phyloP scores from a whole-genome alignment of 140 eudicot genomes.

The Cichorium intybus region DNA sequence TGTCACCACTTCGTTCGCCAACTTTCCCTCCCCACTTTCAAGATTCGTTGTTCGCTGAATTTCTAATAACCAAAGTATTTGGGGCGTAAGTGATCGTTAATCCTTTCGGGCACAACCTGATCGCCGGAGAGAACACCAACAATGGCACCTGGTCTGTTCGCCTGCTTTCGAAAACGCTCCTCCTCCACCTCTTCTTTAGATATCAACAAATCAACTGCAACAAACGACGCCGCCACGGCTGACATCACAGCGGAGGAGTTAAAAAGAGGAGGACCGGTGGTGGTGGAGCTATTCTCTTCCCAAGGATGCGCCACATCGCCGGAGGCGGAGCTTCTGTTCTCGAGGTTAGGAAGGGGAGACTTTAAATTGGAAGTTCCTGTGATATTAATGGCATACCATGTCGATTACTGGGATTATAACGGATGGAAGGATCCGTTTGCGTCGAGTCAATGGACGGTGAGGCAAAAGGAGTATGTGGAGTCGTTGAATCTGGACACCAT shows the following conservation, averaged over 20 bases:
- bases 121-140: conserved; percentile 25
- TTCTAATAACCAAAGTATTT: neutral
- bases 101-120: conserved; percentile 8
- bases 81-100: neutral
- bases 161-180: conserved; percentile 54
- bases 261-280: conserved; percentile 48
- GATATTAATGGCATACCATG: conserved; percentile 75
- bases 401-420: conserved; percentile 89
- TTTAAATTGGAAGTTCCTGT: conserved; percentile 60
- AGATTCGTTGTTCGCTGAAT: conserved; percentile 6
- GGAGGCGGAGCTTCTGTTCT: conserved; percentile 75
- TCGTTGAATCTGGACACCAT: conserved; percentile 73
- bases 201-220: neutral
- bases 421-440: conserved; percentile 95
- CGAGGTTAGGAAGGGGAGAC: conserved; percentile 89
- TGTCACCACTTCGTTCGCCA: conserved; percentile 29
- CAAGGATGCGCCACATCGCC: conserved; percentile 90
- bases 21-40: conserved; percentile 34
- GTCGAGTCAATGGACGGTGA: conserved; percentile 83
- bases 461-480: conserved; percentile 85
- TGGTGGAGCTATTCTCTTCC: conserved; percentile 87
- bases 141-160: conserved; percentile 61
- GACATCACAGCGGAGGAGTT: conserved; percentile 50
- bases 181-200: conserved; percentile 13
- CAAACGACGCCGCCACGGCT: conserved; percentile 22